phyloP scores from a whole-genome alignment of 805 yeast genomes.

The Cyberlindnera mycetangii region DNA sequence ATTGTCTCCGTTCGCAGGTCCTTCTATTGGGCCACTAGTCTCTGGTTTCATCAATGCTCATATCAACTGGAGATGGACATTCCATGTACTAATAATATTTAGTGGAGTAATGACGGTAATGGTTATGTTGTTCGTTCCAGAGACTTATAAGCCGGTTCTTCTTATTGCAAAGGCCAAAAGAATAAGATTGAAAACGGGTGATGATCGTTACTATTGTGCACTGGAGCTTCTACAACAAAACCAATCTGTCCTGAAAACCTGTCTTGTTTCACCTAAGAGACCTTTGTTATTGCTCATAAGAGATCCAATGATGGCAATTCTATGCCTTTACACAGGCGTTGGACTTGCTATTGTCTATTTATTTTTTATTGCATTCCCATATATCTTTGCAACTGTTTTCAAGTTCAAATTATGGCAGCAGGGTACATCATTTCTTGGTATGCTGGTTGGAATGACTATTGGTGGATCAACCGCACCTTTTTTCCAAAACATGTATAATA shows the following conservation, averaged over 20 bases:
- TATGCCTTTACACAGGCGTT: constrained; percentile 56
- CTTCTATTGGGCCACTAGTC: constrained; percentile 64
- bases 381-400: constrained; percentile 52
- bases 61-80: constrained; percentile 67
- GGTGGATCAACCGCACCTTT: constrained; percentile 43
- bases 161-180: constrained; percentile 49
- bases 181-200: constrained; percentile 51
- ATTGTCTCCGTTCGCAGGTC: constrained; percentile 65
- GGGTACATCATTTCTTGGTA: constrained; percentile 63
- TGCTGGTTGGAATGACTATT: constrained; percentile 47
- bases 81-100: constrained; percentile 59
- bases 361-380: constrained; percentile 65
- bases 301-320: constrained; percentile 54
- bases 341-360: constrained; percentile 58
- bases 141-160: constrained; percentile 59
- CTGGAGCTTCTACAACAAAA: constrained; percentile 38
- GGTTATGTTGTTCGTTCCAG: constrained; percentile 49
- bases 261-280: constrained; percentile 45
- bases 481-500: constrained; percentile 43
- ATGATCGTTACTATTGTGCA: constrained; percentile 42
- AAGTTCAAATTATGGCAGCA: constrained; percentile 49
- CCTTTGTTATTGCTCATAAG: constrained; percentile 46
- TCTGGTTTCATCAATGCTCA: constrained; percentile 52
- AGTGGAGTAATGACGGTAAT: constrained; percentile 52
- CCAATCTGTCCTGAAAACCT: constrained; percentile 40